Evolutionary conservation across 192 early-diverging fungal species (phyloP), one percentile per base, ranked within the genome.

Genomic region (Diversispora epigaea): DNA sequence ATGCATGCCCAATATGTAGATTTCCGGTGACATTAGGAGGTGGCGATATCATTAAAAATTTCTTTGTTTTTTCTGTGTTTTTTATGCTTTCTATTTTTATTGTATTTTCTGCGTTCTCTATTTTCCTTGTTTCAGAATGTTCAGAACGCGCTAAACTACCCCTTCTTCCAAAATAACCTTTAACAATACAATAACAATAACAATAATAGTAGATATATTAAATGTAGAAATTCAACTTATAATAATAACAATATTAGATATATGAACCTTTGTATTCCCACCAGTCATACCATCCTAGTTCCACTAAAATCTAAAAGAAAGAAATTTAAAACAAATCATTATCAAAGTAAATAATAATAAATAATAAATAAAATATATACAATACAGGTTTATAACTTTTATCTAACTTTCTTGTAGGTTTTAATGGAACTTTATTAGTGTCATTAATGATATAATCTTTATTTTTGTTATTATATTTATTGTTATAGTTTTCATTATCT

Each of bases 1-100:
- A 82, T 10, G 95, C 94, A 74, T 99, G 97, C 17, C 97, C 92
- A 32, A 98, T 87, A 76, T 99, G 97, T 25, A 99, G 82, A n/a
- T 89, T 89, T 14, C 97, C 97, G 0, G 97, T 99, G 17, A 99
- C 92, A 80, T 99, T 99, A 15, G 97, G 97, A 46, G 97, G 97
- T 14, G 97, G 97, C 11, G 94, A 88, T 9, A 96, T 84, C 89
- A 99, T 97, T 1, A 91, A 88, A 79, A 93, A 98, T 7, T 82
- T 77, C 45, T 80, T 46, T 58, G 69, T 54, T 43, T 77, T n/a
- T 62, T 17, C 10, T 14, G n/a, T 17, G 10, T 17, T 84, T 76
- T 76, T 77, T 60, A 3, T 65, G 21, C 22, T 80, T 41, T 76
- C 45, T 60, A 62, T 77, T 32, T 32, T 32, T 2, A 32, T 32